Evolutionary conservation across 257 asterid genomes (phyloP).

Genomic region (Leptodermis oblonga): DNA sequence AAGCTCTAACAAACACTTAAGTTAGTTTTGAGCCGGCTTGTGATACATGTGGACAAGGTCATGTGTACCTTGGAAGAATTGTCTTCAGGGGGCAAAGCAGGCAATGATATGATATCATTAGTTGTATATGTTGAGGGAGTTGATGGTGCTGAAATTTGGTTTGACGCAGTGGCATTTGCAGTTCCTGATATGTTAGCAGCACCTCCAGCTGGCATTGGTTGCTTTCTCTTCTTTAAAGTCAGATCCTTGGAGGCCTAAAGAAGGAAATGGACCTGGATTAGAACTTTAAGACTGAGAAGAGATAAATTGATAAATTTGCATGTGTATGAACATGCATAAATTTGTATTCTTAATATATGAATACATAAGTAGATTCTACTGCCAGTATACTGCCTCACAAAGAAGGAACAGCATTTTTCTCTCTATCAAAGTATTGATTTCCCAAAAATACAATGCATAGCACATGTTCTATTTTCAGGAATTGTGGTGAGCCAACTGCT

Average conservation of each 20-base stretch:
- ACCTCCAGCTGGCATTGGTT: slow-evolving; percentile 14
- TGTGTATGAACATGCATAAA: background rate
- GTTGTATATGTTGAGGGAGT: slow-evolving; percentile 17
- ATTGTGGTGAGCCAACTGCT: background rate
- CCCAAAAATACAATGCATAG: background rate
- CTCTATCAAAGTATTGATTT: background rate
- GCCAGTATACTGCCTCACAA: background rate
- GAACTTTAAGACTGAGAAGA: background rate
- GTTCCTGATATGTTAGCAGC: slow-evolving; percentile 20
- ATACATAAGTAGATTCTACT: background rate
- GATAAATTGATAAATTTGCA: background rate
- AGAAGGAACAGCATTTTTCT: background rate
- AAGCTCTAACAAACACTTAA: background rate
- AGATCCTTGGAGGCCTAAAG: slow-evolving; percentile 15
- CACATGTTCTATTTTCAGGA: background rate
- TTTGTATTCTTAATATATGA: background rate
- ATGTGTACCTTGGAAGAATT: slow-evolving; percentile 15
- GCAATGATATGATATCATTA: slow-evolving; percentile 16
- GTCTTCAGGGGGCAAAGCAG: slow-evolving; percentile 21
- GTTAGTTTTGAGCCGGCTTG: slow-evolving; percentile 5
- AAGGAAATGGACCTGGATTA: slow-evolving; percentile 11
- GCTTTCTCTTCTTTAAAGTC: slow-evolving; percentile 28
- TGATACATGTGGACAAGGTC: slow-evolving; percentile 14
- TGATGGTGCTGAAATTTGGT: slow-evolving; percentile 13
- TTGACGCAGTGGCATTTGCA: slow-evolving; percentile 12